Percentiles rank a stretch among this genome's conserved stretches.
phyloP scores from a whole-genome alignment of 331 rosid species.

The Malus hybrid region DNA sequence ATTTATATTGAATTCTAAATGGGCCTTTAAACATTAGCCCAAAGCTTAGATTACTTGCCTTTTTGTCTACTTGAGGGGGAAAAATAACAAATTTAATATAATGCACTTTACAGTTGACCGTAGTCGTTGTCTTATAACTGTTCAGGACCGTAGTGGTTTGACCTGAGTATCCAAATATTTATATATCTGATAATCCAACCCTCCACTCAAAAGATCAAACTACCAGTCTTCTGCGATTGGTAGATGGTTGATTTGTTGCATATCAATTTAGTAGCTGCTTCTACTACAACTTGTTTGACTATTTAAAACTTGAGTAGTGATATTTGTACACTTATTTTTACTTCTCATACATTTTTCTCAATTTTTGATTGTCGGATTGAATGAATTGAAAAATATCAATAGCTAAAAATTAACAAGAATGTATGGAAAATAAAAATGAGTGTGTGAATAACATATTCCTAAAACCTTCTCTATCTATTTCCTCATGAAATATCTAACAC shows the following conservation, averaged over 20 bases:
- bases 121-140: neutral
- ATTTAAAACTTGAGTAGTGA: neutral
- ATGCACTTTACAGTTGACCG: neutral
- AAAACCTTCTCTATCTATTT: neutral
- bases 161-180: neutral
- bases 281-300: neutral
- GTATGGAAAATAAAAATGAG: too few relatives aligned
- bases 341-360: rapidly evolving
- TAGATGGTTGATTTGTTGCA: slow-evolving; percentile 18
- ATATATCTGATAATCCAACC: neutral
- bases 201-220: slow-evolving; percentile 19
- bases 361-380: too few relatives aligned
- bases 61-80: too few relatives aligned
- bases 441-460: too few relatives aligned
- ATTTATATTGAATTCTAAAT: neutral
- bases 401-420: too few relatives aligned
- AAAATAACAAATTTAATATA: too few relatives aligned
- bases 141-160: neutral
- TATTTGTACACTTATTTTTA: too few relatives aligned
- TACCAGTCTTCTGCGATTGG: slow-evolving; percentile 38
- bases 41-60: neutral
- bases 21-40: neutral
- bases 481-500: neutral
- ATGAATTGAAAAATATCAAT: too few relatives aligned
- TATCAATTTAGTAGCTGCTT: neutral